These are phyloP conservation scores for Bonia amplexicaulis DNA, from an alignment of 176 grass and related monocot genomes.

Conservation along the genomic window DNA sequence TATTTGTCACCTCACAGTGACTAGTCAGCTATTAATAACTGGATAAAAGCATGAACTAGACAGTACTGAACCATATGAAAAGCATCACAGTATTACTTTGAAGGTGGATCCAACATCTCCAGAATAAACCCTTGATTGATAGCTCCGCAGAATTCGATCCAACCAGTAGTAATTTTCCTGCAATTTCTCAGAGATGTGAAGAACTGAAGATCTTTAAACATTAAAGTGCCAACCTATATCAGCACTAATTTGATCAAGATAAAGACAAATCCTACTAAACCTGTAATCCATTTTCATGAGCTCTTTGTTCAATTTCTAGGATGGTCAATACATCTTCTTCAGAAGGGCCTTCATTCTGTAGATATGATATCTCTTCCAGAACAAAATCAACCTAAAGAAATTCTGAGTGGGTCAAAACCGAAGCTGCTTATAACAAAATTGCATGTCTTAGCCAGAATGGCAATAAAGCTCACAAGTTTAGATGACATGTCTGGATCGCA, in stretches of 20 bases:
- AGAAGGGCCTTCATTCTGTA: constrained; percentile 80
- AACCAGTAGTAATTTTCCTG: constrained; percentile 99
- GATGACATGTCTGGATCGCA: constrained; percentile 90
- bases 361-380: constrained; percentile 83
- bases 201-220: constrained; percentile 6
- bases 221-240: constrained; percentile 1
- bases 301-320: constrained; percentile 97
- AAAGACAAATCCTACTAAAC: constrained; percentile 35
- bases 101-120: constrained; percentile 81
- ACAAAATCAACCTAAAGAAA: constrained; percentile 85
- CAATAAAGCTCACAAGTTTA: constrained; percentile 58
- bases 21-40: constrained; percentile 1
- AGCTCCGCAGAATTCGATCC: constrained; percentile 87
- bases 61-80: background rate
- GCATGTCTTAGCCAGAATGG: background rate
- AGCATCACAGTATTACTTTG: constrained; percentile 46
- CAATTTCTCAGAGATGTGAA: constrained; percentile 24
- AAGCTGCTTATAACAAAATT: background rate
- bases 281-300: constrained; percentile 97
- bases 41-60: background rate
- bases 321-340: constrained; percentile 76
- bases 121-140: constrained; percentile 92
- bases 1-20: background rate
- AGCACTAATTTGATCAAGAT: constrained; percentile 2
- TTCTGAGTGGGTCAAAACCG: constrained; percentile 8